Evolutionary conservation across 805 yeast genomes (phyloP).

Genomic region (Yamadazyma sp.): DNA sequence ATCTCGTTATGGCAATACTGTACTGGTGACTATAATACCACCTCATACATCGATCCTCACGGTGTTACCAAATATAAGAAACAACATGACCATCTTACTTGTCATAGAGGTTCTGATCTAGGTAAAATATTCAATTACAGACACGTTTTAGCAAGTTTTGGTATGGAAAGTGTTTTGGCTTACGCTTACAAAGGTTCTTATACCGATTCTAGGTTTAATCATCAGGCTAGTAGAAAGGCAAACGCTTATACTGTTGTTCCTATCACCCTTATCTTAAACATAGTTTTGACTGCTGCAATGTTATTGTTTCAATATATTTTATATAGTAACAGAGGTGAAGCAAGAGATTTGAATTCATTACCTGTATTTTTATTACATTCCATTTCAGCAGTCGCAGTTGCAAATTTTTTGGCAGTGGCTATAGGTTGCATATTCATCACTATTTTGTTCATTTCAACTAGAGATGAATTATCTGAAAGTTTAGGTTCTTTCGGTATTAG

Average conservation of each 20-base stretch:
- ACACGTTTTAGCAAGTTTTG: constrained; percentile 33
- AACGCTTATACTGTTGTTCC: constrained; percentile 19
- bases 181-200: constrained; percentile 40
- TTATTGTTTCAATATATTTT: constrained; percentile 28
- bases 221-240: constrained; percentile 14
- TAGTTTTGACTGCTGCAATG: constrained; percentile 26
- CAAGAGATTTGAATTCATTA: constrained; percentile 25
- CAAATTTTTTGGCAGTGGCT: constrained; percentile 19
- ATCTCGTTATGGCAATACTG: constrained; percentile 46
- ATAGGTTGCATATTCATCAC: constrained; percentile 28
- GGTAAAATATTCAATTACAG: constrained; percentile 45
- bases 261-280: constrained; percentile 26
- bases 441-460: constrained; percentile 20
- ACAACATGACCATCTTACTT: constrained; percentile 22
- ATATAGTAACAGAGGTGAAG: constrained; percentile 35
- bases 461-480: constrained; percentile 23
- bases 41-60: constrained; percentile 11
- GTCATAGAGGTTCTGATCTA: constrained; percentile 11
- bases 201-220: constrained; percentile 12
- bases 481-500: constrained; percentile 47
- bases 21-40: constrained; percentile 35
- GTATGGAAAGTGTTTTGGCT: constrained; percentile 43
- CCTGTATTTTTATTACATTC: constrained; percentile 34
- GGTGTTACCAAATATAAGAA: constrained; percentile 13
- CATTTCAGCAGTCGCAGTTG: constrained; percentile 32